These are phyloP conservation scores for Halophytophthora batemanensis DNA, from an alignment of 352 stramenopile species.

Conservation along the genomic window DNA sequence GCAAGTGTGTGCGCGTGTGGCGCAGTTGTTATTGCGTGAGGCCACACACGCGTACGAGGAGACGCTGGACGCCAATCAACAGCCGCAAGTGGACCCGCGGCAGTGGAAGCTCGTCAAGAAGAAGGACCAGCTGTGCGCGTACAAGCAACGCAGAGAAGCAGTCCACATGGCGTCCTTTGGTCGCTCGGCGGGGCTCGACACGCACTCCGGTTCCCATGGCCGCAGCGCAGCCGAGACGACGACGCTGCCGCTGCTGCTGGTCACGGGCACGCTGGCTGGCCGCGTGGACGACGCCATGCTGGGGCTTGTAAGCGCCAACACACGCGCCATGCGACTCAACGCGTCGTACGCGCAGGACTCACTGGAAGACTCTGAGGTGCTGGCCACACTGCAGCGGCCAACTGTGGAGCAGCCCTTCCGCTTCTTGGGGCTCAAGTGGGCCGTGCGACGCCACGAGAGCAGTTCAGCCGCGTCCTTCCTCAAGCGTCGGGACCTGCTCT, in stretches of 20 bases:
- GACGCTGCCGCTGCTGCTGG: slow-evolving; percentile 39
- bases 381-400: slow-evolving; percentile 34
- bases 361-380: slow-evolving; percentile 43
- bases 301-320: slow-evolving; percentile 45
- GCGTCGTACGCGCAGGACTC: slow-evolving; percentile 37
- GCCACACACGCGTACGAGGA: slow-evolving; percentile 34
- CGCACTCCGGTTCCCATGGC: too few relatives aligned
- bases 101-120: slow-evolving; percentile 70
- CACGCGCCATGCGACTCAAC: slow-evolving; percentile 59
- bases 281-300: slow-evolving; percentile 64
- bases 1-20: slow-evolving; percentile 36
- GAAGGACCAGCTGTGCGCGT: slow-evolving; percentile 50
- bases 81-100: slow-evolving; percentile 32
- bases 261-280: slow-evolving; percentile 39
- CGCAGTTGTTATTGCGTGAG: slow-evolving; percentile 38
- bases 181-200: neutral
- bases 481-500: slow-evolving; percentile 54
- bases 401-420: slow-evolving; percentile 42
- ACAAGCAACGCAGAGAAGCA: slow-evolving; percentile 43
- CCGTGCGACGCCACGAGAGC: slow-evolving; percentile 30
- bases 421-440: slow-evolving; percentile 63
- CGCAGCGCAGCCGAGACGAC: slow-evolving; percentile 17
- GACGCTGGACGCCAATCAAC: slow-evolving; percentile 16
- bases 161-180: slow-evolving; percentile 3
- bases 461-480: slow-evolving; percentile 17